Conservation (phyloP, 2,329 filamentous ascomycete species). For the Ilyonectria destructans region DNA sequence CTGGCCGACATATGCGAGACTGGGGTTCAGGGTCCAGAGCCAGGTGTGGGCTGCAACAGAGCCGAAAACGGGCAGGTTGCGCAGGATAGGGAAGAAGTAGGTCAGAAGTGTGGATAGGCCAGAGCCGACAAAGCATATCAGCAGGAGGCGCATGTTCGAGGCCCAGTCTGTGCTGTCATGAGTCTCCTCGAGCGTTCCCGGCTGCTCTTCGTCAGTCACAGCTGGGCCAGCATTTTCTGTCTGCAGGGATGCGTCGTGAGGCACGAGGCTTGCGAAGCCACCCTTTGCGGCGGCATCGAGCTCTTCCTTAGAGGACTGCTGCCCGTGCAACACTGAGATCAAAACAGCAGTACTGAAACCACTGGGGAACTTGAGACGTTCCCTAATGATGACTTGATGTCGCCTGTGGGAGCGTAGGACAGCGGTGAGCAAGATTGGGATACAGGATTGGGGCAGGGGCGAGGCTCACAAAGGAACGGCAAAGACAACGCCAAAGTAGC, state of each 20-base stretch:
- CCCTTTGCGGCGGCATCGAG: slow-evolving; percentile 57
- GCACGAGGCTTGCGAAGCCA: slow-evolving; percentile 62
- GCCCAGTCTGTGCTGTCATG: slow-evolving; percentile 54
- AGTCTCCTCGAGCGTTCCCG: slow-evolving; percentile 54
- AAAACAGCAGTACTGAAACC: slow-evolving; percentile 96
- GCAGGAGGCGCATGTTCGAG: slow-evolving; percentile 68
- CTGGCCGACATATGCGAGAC: slow-evolving; percentile 96
- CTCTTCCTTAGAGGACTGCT: slow-evolving; percentile 54
- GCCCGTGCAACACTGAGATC: slow-evolving; percentile 90
- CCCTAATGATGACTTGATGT: slow-evolving; percentile 91
- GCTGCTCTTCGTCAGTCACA: slow-evolving; percentile 51
- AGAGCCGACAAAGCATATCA: slow-evolving; percentile 72
- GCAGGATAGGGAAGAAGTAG: slow-evolving; percentile 90
- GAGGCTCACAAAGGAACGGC: slow-evolving; percentile 82
- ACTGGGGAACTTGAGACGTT: slow-evolving; percentile 94
- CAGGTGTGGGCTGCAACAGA: slow-evolving; percentile 81
- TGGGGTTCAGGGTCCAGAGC: slow-evolving; percentile 97
- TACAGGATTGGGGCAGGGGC: not conserved
- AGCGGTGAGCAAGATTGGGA: slow-evolving; percentile 14
- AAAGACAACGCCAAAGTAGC: slow-evolving; percentile 97
- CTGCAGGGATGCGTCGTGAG: slow-evolving; percentile 46
- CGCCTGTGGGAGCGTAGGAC: slow-evolving; percentile 61
- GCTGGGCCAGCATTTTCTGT: slow-evolving; percentile 46
- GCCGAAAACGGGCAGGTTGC: slow-evolving; percentile 91
- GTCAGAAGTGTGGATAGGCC: slow-evolving; percentile 83